Base-by-base conservation (phyloP, 352 stramenopile species). In the Pythium grandisporangium region DNA sequence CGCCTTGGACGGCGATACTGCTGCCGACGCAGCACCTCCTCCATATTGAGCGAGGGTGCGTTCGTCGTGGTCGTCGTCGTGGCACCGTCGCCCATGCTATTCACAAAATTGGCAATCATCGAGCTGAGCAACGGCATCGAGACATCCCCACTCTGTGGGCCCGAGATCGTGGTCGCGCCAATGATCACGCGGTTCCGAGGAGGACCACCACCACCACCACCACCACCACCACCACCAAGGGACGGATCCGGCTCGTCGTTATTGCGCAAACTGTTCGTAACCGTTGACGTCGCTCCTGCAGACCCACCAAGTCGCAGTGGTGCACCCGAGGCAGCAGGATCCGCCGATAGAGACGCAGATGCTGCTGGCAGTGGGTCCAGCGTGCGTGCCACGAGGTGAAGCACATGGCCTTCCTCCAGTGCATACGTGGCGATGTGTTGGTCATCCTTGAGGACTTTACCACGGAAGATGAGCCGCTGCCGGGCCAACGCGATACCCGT, bases 371-470 rank as follows among this genome's bases (percentile, higher is more conserved):
- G 46, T 48, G 12, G 36, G 40, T 17, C 69, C 62, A 4, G 79
- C 65, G 20, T n/a, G 14, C 80, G 70, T 20, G 70, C 72, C 7
- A 93, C 80, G 4, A 93, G 44, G 34, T 93, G 80, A 29, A 93
- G 52, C 29, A 82, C 81, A 44, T 93, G 77, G 12, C 77, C 80
- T 37, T 93, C 76, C 50, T 93, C 77, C 11, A 93, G 42, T 12
- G 80, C 50, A 42, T 93, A 93, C 6, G 71, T 54, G 17, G 71
- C 53, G 42, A 93, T 65, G 35, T 48, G 56, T 55, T 89, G 68
- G 50, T 91, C 75, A 39, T 93, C 89, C 58, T 93, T 93, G 38
- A 93, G 73, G 42, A 93, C 80, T 48, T 83, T 78, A 22, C 80
- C 80, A 20, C 78, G 73, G 41, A 90, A 93, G 48, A 93, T 93